Base-by-base conservation (phyloP, 75 land plant species). In the Sequoiadendron giganteum region DNA sequence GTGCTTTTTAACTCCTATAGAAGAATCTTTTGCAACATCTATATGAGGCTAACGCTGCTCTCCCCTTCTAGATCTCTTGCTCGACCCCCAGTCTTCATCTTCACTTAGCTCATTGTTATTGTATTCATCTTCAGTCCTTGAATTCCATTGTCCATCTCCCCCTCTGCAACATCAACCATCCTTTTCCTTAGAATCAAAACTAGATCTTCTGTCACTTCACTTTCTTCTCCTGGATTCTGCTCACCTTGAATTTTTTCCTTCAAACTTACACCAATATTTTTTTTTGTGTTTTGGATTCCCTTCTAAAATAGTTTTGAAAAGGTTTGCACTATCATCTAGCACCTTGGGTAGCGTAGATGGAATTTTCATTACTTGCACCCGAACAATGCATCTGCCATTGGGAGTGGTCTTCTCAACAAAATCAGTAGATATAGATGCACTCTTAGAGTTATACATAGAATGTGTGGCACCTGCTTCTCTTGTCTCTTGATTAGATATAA, bases 401-500 rank as follows among this genome's bases (percentile, higher is more conserved):
- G 97, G 94, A 2, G 99, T 97, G 13, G 87, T 86, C 87, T 87
- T 93, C 86, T 96, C 97, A 87, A 94, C 88, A 87, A 89, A 91
- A 25, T 95, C 95, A 61, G 88, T 58, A 42, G 84, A 81, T 19
- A 72, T 84, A 73, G 84, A 34, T 38, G 87, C 85, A 30, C 55
- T 73, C 81, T 91, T 95, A 19, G 78, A 55, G 85, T 56, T 85
- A 78, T 93, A 96, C 32, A 90, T 5, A 1, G 86, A 70, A 86
- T 87, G 88, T 34, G 72, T 56, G 34, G 36, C 86, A 39, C 94
- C 97, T 13, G 90, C 93, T 54, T 95, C 97, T 87, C 94, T 95
- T 7, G 99, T 96, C 88, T 97, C 99, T 80, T 90, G 89, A 79
- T 92, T 96, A 42, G 97, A 96, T 3, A 97, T 97, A 49, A 97